Conservation (phyloP, 345 rosid genomes). For the Boechera stricta region DNA sequence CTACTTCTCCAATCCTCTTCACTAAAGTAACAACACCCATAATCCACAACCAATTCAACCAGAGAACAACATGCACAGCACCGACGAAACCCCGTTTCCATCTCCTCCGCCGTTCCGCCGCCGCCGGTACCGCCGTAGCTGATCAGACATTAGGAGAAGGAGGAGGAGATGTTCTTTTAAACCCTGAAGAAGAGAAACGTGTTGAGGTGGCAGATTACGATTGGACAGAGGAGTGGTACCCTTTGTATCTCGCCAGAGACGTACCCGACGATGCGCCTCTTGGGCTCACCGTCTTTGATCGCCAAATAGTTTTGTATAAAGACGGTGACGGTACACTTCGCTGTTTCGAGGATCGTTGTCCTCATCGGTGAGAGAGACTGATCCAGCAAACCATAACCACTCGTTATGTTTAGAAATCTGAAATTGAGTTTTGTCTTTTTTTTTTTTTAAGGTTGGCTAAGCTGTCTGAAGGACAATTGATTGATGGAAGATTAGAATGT, state of each 20-base stretch:
- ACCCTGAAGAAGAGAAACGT: constrained; percentile 49
- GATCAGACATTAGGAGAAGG: constrained; percentile 16
- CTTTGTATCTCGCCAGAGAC: constrained; percentile 78
- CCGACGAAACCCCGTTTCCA: constrained; percentile 23
- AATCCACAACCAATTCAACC: constrained; percentile 24
- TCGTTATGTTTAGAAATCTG: background rate
- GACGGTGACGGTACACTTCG: constrained; percentile 70
- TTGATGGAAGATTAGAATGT: constrained; percentile 92
- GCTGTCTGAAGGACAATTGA: constrained; percentile 88
- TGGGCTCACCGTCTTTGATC: constrained; percentile 85
- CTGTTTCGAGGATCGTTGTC: constrained; percentile 89
- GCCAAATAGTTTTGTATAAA: constrained; percentile 74
- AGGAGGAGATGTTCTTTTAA: constrained; percentile 46
- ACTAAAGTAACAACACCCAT: constrained; percentile 10
- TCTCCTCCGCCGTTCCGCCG: constrained; percentile 41
- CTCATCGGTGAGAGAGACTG: constrained; percentile 68
- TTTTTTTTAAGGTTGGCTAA: constrained; percentile 68
- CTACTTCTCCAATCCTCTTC: constrained; percentile 36
- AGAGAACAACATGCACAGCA: constrained; percentile 23
- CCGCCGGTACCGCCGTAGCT: background rate
- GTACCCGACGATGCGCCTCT: constrained; percentile 91
- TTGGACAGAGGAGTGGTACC: constrained; percentile 97
- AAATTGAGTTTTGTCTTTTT: constrained; percentile 1
- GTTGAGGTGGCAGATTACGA: constrained; percentile 61
- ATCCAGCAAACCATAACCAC: constrained; percentile 23